Percentiles rank a stretch among this genome's conserved stretches.
Conservation (phyloP, 2,329 filamentous ascomycete species). For the Diaporthe vexans region DNA sequence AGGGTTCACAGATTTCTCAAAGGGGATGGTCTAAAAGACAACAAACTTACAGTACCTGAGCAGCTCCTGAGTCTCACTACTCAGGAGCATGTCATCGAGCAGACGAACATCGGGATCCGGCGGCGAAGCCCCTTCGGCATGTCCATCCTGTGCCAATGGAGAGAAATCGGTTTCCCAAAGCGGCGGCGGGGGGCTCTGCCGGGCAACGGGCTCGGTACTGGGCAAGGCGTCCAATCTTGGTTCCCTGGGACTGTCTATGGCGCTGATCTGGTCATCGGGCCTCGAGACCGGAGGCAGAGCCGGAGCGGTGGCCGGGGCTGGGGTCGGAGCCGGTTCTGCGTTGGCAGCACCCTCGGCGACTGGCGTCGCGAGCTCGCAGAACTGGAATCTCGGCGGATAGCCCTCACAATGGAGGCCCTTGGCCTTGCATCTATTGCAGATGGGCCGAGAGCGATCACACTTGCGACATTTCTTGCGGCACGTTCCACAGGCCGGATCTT, state of each 20-base stretch:
- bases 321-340: background rate
- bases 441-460: constrained; percentile 49
- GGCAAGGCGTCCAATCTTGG: background rate
- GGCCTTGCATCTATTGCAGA: constrained; percentile 48
- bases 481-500: constrained; percentile 51
- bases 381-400: constrained; percentile 49
- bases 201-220: background rate
- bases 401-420: constrained; percentile 51
- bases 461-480: constrained; percentile 52
- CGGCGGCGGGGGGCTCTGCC: background rate
- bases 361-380: constrained; percentile 46
- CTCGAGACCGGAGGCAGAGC: background rate
- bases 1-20: background rate
- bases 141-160: background rate
- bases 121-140: background rate
- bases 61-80: background rate
- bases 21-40: background rate
- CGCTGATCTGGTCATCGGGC: background rate
- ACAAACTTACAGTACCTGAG: constrained; percentile 1
- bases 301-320: background rate
- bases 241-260: background rate
- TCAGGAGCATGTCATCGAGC: constrained; percentile 3
- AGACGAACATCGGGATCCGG: background rate
- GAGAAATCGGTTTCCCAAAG: background rate
- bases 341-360: background rate